Conservation (phyloP, 1,284 basidiomycete species). For the Peniophora sp. region DNA sequence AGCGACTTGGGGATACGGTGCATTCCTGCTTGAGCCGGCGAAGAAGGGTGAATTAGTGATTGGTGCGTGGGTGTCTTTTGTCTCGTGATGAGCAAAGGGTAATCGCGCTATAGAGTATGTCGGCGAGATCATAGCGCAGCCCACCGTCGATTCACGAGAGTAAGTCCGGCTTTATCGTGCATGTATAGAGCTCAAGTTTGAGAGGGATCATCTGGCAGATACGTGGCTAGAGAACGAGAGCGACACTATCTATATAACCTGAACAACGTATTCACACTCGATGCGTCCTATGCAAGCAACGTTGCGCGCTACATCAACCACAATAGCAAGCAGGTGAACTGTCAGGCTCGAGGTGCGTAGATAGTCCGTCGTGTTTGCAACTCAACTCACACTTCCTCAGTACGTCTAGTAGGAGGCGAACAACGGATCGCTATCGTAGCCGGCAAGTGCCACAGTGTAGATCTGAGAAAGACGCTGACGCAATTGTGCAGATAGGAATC, state of each 20-base stretch:
- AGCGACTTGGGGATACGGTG: constrained; percentile 41
- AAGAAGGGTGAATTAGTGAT: constrained; percentile 34
- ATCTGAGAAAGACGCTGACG: background rate
- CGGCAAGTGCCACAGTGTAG: constrained; percentile 22
- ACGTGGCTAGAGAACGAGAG: constrained; percentile 22
- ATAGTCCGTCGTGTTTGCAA: background rate
- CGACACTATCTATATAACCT: constrained; percentile 43
- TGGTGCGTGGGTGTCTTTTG: constrained; percentile 25
- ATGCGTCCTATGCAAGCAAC: constrained; percentile 45
- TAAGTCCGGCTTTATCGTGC: constrained; percentile 9
- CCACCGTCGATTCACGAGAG: constrained; percentile 26
- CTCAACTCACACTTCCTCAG: constrained; percentile 2
- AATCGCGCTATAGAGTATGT: constrained; percentile 39
- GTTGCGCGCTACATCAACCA: constrained; percentile 52
- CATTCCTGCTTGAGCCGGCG: constrained; percentile 36
- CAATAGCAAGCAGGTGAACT: constrained; percentile 27
- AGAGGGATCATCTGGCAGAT: background rate
- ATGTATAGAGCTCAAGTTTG: constrained; percentile 9
- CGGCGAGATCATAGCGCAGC: constrained; percentile 42
- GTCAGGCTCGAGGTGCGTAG: constrained; percentile 29
- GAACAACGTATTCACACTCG: constrained; percentile 24
- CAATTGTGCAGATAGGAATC: constrained; percentile 18
- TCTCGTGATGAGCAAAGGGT: background rate
- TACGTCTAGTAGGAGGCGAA: constrained; percentile 36
- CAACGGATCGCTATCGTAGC: constrained; percentile 40